Evolutionary conservation across 805 yeast genomes (phyloP), one percentile per base, ranked within the genome.

Genomic region (Ogataea pilisensis): DNA sequence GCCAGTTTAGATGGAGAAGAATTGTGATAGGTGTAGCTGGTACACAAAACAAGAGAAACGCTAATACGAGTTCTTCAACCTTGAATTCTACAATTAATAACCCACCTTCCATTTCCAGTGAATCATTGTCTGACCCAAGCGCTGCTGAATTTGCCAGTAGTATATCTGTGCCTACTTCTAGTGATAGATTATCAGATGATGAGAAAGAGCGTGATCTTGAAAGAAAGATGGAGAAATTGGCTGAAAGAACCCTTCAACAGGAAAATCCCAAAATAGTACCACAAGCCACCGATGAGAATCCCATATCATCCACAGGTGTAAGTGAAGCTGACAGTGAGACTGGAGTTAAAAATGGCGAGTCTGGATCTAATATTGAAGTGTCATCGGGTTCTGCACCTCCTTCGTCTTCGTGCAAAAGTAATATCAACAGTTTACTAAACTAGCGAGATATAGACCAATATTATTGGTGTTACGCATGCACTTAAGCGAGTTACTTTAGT

Each of bases 1-100:
- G 95, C 54, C 95, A 85, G 64, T 85, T 85, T 57, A 75, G 95
- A 51, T 87, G 95, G 95, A 74, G 95, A 60, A 65, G 95, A 47
- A 64, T 73, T 16, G 69, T 72, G 24, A 60, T 65, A 45, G 72
- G 73, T 5, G 63, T 55, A 11, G 53, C 54, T 8, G 50, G 46
- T 12, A 37, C 44, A 9, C 42, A 38, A 8, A 22, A 28, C 11
- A 41, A 38, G 24, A 36, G 37, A 22, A 38, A 27, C 6, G 8
- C 32, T 12, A 27, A 27, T 24, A 27, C 16, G n/a, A 38, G 17
- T 18, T 11, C 32, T 7, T 9, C 29, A 9, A 30, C 26, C 2
- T 7, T 16, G n/a, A 14, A 14, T n/a, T 18, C 31, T 16, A 11
- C 30, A 17, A 25, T 8, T 11, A 26, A 17, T 16, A 25, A n/a